Evolutionary conservation across 2,329 filamentous ascomycete species (phyloP), one percentile per base, ranked within the genome.

Genomic region (Cordyceps javanica): DNA sequence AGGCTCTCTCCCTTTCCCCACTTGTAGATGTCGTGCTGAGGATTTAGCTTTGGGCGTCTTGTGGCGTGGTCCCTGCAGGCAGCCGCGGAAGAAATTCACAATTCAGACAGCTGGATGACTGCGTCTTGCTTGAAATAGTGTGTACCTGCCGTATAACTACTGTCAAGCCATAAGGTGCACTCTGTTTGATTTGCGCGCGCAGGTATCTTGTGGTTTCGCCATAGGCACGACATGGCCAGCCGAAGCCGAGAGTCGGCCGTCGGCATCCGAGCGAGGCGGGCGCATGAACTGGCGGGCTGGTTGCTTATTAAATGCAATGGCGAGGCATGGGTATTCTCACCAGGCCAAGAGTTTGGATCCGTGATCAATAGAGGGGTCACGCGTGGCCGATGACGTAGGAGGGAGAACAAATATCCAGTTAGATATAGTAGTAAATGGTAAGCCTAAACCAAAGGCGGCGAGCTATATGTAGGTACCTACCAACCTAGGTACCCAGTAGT

Each of bases 311-410:
- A 19, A 51, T 42, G n/a, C 30, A 30, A 55, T 46, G 26, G 42
- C 32, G 23, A 30, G 32, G 52, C 19, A 38, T 23, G 53, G 23
- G 23, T 23, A 28, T 14, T 39, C 53, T 49, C 44, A 56, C 21
- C 53, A 23, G 41, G 42, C 52, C 21, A 28, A 28, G 30, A 55
- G 23, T 25, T 19, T 36, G 21, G 5, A 32, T 41, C n/a, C 16
- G 30, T 46, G 30, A 36, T 28, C 38, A 26, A 56, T 25, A 32
- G 28, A 30, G 13, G n/a, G 46, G 55, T 57, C 55, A 57, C 55
- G 45, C 19, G 54, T 57, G 55, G n/a, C 5, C 11, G 38, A 57
- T 57, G 55, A 57, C 55, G 55, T 57, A 46, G 45, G 55, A 42
- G 55, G 45, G 11, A 10, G 36, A 19, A 16, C 19, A 19, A 21